Percentiles rank a stretch among this genome's conserved stretches.
These are phyloP conservation scores for Skeletonema potamos DNA, from an alignment of 108 stramenopile species.

Conservation along the genomic window DNA sequence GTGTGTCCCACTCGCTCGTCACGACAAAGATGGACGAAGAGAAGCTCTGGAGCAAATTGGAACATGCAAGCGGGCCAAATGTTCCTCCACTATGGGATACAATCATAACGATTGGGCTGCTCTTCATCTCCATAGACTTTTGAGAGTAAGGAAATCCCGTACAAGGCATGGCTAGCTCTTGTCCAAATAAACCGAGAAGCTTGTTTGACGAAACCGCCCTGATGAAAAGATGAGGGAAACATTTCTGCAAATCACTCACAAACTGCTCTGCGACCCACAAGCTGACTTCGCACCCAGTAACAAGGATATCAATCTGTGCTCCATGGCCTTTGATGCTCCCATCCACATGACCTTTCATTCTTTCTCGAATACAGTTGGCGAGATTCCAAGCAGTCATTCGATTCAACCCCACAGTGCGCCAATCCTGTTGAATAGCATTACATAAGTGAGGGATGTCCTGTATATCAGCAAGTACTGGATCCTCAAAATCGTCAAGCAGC, in stretches of 20 bases:
- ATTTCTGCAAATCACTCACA: slow-evolving; percentile 49
- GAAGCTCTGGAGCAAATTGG: slow-evolving; percentile 48
- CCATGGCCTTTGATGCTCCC: slow-evolving; percentile 33
- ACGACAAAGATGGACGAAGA: slow-evolving; percentile 50
- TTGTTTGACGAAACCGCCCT: slow-evolving; percentile 53
- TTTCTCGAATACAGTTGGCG: slow-evolving; percentile 38
- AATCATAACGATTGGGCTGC: slow-evolving; percentile 53
- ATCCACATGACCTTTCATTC: slow-evolving; percentile 40
- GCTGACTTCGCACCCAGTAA: slow-evolving; percentile 61
- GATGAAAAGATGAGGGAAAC: slow-evolving; percentile 55
- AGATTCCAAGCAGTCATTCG: slow-evolving; percentile 58
- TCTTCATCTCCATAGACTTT: slow-evolving; percentile 42
- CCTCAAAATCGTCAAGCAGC: slow-evolving; percentile 22
- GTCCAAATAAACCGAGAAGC: slow-evolving; percentile 57
- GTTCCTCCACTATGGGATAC: slow-evolving; percentile 49
- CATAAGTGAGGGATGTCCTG: slow-evolving; percentile 46
- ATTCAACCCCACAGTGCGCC: slow-evolving; percentile 42
- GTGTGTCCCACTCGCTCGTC: slow-evolving; percentile 52
- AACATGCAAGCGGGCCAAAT: slow-evolving; percentile 46
- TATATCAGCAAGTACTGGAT: slow-evolving; percentile 46
- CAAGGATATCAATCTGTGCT: slow-evolving; percentile 46
- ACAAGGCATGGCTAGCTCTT: slow-evolving; percentile 49
- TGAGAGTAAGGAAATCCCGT: slow-evolving; percentile 43
- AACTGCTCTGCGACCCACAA: slow-evolving; percentile 73
- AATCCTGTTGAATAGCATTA: slow-evolving; percentile 41